Evolutionary conservation across 768 basidiomycete genomes (phyloP), one percentile per base, ranked within the genome.

Genomic region (Psilocybe tampanensis): DNA sequence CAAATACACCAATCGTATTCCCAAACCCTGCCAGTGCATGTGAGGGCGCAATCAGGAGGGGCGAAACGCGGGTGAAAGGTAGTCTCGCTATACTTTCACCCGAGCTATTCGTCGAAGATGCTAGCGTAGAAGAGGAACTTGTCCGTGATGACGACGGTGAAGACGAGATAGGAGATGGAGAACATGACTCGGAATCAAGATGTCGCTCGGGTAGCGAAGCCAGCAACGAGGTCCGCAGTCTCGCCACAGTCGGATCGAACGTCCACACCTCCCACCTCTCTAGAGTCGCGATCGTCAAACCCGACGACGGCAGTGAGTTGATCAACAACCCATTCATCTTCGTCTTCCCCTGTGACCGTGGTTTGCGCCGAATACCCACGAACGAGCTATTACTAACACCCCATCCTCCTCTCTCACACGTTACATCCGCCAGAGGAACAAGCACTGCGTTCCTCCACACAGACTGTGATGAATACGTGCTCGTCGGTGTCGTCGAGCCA

Each of bases 241-340:
- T 70, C 18, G 79, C 72, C 15, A 74, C 68, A 4, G 76, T 71
- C 8, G 84, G 83, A 61, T 94, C 89, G 63, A 90, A 88, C 36
- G 77, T 80, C 92, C 92, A 94, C 24, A 89, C 62, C 61, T 94
- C 91, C 92, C 92, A 94, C 52, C 92, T 76, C 55, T 92, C 89
- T 39, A 94, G 70, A 22, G 85, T 86, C 11, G 87, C 79, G 24
- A 74, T 63, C 18, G 88, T 84, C 57, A 93, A 70, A 13, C 88
- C 89, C 33, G 72, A 66, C 13, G 64, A 58, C 24, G 58, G 44
- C 51, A 56, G 18, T 21, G 57, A 53, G 17, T 36, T 33, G 44
- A 18, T 41, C 19, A 32, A 12, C 26, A 54, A 34, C 48, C 51
- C 12, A 26, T 36, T 44, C 32, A 36, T 50, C 44, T 66, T 66